phyloP scores from a whole-genome alignment of 768 basidiomycete genomes.

The Mycena leptocephala region DNA sequence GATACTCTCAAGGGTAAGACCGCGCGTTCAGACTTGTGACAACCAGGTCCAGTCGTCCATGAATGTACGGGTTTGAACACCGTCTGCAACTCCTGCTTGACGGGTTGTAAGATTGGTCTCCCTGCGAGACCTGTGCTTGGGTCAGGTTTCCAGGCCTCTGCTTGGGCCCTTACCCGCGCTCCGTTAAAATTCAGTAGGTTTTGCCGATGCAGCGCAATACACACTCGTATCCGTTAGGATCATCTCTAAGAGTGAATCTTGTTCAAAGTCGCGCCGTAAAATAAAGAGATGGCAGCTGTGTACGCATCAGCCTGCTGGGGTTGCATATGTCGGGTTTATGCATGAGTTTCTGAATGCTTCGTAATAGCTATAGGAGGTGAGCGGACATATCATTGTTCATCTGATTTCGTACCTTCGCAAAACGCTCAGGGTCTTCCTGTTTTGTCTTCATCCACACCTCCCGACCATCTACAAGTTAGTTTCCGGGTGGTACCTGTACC shows the following conservation, averaged over 20 bases:
- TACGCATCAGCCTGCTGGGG: slow-evolving; percentile 19
- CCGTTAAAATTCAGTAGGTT: neutral
- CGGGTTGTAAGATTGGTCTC: neutral
- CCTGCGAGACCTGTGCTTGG: slow-evolving; percentile 8
- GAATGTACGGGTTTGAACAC: too few species aligned
- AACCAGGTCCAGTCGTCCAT: neutral
- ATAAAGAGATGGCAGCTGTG: neutral
- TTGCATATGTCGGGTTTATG: neutral
- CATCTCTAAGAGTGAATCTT: neutral
- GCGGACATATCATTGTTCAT: neutral
- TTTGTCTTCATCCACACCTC: neutral
- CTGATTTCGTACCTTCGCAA: neutral
- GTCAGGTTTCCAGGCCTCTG: slow-evolving; percentile 3
- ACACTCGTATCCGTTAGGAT: slow-evolving; percentile 10
- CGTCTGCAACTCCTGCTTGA: neutral
- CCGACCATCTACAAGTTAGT: too few species aligned
- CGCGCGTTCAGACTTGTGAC: neutral
- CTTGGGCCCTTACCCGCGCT: neutral
- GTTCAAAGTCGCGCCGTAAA: too few species aligned
- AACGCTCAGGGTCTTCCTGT: slow-evolving; percentile 7
- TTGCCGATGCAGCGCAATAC: neutral
- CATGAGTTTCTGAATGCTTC: neutral
- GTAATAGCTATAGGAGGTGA: neutral
- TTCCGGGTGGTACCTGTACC: neutral
- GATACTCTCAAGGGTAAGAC: neutral